These are phyloP conservation scores for Oxalis stricta DNA, from an alignment of 441 rosid species.

Conservation along the genomic window DNA sequence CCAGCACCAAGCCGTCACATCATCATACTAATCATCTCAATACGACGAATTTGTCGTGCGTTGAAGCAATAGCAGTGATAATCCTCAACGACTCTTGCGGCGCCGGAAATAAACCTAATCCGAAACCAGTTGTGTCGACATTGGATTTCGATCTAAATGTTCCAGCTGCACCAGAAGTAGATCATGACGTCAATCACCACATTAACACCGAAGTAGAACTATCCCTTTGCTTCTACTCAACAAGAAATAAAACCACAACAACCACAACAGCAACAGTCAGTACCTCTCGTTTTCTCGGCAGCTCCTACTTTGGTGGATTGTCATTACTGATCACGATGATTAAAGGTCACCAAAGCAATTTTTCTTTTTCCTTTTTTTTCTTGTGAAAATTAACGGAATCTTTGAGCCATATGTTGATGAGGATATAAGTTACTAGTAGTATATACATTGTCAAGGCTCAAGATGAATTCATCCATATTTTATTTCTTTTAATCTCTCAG, in stretches of 20 bases:
- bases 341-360: not conserved
- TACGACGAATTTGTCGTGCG: too few relatives aligned
- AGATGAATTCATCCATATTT: too few relatives aligned
- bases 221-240: conserved; percentile 49
- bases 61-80: too few relatives aligned
- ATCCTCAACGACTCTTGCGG: too few relatives aligned
- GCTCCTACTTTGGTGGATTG: conserved; percentile 81
- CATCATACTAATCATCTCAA: too few relatives aligned
- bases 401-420: not conserved
- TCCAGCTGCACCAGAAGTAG: conserved; percentile 82
- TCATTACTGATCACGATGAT: conserved; percentile 87
- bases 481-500: too few relatives aligned
- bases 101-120: too few relatives aligned
- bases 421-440: conserved; percentile 7
- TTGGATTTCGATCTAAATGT: conserved; percentile 92
- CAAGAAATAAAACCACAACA: conserved; percentile 16
- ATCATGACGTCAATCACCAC: too few relatives aligned
- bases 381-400: not conserved
- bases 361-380: not conserved
- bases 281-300: conserved; percentile 39
- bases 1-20: too few relatives aligned
- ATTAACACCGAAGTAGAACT: too few relatives aligned
- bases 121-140: conserved; percentile 25
- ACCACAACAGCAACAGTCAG: conserved; percentile 21
- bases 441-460: too few relatives aligned